Conservation (phyloP, 2,329 filamentous ascomycete species). For the Stromatinia cepivora region DNA sequence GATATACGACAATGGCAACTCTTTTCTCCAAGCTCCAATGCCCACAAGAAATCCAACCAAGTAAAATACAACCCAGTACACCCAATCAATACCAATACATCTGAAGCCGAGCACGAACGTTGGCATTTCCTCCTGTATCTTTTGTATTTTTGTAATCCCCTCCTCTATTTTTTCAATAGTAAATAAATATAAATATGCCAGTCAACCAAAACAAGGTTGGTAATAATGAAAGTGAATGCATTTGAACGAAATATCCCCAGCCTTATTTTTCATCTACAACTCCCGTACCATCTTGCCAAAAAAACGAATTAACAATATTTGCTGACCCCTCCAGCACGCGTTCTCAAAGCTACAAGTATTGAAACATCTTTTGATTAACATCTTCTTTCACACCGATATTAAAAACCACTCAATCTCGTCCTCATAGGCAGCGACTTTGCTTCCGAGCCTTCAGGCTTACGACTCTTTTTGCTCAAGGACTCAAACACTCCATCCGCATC, state of each 20-base stretch:
- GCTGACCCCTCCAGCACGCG: not conserved
- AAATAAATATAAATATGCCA: conserved; percentile 13
- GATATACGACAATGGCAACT: not conserved
- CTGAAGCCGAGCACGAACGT: not conserved
- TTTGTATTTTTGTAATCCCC: not conserved
- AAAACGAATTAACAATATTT: not conserved
- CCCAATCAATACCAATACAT: conserved; percentile 10
- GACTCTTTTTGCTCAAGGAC: conserved; percentile 4
- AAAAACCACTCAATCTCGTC: not conserved
- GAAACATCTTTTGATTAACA: not conserved
- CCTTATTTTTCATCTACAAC: conserved; percentile 2
- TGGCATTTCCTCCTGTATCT: not conserved
- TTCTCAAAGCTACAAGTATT: not conserved
- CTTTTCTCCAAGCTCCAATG: not conserved
- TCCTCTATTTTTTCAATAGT: not conserved
- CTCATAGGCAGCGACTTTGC: not conserved
- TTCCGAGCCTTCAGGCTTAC: not conserved
- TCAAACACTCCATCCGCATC: conserved; percentile 9
- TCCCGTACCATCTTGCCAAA: not conserved
- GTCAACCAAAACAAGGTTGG: not conserved
- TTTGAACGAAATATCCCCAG: not conserved
- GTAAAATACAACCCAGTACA: conserved; percentile 6
- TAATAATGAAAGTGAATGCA: conserved; percentile 7
- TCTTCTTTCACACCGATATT: not conserved
- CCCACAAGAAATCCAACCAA: not conserved